phyloP scores from a whole-genome alignment of 2,329 filamentous ascomycete genomes.

The Emmonsia crescens region DNA sequence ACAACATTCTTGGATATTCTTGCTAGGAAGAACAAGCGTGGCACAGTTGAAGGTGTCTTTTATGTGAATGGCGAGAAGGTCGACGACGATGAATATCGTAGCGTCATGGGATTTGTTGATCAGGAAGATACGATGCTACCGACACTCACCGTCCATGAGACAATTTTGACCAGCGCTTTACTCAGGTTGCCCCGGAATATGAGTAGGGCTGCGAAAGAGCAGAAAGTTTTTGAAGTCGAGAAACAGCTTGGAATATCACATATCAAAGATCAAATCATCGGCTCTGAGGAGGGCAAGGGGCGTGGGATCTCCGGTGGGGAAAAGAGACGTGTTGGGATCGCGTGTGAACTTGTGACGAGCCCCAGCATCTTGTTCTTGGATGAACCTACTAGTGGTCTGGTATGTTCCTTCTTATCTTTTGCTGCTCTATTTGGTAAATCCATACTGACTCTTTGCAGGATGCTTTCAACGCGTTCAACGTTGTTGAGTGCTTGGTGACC shows the following conservation, averaged over 20 bases:
- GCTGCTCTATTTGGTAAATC: conserved; percentile 53
- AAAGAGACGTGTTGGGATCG: conserved; percentile 90
- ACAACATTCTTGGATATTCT: conserved; percentile 95
- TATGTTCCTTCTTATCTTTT: conserved; percentile 45
- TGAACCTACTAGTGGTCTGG: conserved; percentile 85
- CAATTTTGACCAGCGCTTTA: conserved; percentile 86
- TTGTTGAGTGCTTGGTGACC: conserved; percentile 89
- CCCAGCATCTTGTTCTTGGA: conserved; percentile 95
- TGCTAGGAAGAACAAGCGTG: conserved; percentile 93
- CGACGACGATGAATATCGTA: conserved; percentile 72
- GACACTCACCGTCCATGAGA: conserved; percentile 94
- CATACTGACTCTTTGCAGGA: conserved; percentile 39
- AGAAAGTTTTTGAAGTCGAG: conserved; percentile 84
- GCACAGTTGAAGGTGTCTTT: conserved; percentile 65
- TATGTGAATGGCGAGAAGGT: conserved; percentile 91
- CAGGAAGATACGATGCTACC: conserved; percentile 96
- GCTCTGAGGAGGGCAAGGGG: conserved; percentile 86
- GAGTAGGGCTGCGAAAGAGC: conserved; percentile 77
- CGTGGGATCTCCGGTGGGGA: conserved; percentile 95
- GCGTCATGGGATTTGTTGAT: conserved; percentile 91
- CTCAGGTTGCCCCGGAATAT: conserved; percentile 88
- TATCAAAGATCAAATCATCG: conserved; percentile 90
- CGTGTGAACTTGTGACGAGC: conserved; percentile 93
- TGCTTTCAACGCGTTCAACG: conserved; percentile 96
- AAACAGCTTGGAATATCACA: conserved; percentile 89